Base-by-base conservation (phyloP, 2,329 filamentous ascomycete genomes). In the Fusarium verticillioides region DNA sequence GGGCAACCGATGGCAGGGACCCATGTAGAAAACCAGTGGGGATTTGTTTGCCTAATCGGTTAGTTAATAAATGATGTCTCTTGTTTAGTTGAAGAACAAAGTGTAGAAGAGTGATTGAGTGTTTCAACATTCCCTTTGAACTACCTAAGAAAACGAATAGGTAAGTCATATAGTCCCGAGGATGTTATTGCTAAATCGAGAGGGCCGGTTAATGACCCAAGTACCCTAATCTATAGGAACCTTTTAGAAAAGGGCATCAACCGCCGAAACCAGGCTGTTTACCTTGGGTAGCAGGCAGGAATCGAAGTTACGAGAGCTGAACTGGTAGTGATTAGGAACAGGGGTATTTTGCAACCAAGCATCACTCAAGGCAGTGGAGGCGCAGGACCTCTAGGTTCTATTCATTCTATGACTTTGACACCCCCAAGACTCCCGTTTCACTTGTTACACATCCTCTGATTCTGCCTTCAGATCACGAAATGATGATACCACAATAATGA, bases 1-100 rank as follows among this genome's bases (percentile, higher is more conserved):
- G 65, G 53, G 30, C 28, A 43, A 42, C 30, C 26, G 30, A 32
- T 34, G 30, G n/a, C n/a, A 53, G 26, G 50, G 34, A 43, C 26
- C 66, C 50, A 69, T 68, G 43, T n/a, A 66, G 50, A 59, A 64
- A 57, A 66, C 50, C 26, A n/a, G 60, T 28, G 36, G 63, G 60
- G 63, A 60, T 30, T 30, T 60, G 40, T 60, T 66, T 67, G 63
- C 26, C 39, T 60, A 47, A 42, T 21, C 23, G 32, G 52, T 37
- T 60, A 28, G 44, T 37, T 60, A 28, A 36, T 43, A 36, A 37
- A 28, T 57, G 30, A 18, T 47, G 34, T 64, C 26, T 18, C 28
- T 30, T 42, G 62, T 60, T 66, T 67, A 28, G 13, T 34, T 52
- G 10, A 47, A 19, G 34, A 46, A 67, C 32, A 23, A 23, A n/a